phyloP scores from a whole-genome alignment of 192 early-diverging fungal species.

The Backusella luteola region DNA sequence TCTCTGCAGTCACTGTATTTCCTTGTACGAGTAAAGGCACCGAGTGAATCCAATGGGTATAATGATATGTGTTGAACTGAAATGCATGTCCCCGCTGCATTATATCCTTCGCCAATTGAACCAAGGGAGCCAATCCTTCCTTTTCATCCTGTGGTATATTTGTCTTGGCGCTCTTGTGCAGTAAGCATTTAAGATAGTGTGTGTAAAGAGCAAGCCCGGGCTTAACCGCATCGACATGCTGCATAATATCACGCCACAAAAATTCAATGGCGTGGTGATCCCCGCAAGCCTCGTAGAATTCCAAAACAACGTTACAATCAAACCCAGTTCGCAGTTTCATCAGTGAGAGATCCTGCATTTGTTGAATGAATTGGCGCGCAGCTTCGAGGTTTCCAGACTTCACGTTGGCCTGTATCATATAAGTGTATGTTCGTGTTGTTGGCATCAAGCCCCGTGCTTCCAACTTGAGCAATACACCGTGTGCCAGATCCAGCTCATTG shows the following conservation, averaged over 20 bases:
- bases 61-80: neutral
- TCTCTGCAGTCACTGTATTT: conserved; percentile 5
- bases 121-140: neutral
- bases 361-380: conserved; percentile 10
- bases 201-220: conserved; percentile 20
- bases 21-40: neutral
- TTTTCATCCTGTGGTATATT: neutral
- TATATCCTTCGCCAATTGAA: neutral
- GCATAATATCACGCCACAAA: conserved; percentile 33
- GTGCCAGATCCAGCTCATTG: conserved; percentile 10
- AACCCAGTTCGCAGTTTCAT: conserved; percentile 16
- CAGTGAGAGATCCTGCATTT: conserved; percentile 24
- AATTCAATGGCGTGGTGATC: conserved; percentile 34
- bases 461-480: conserved; percentile 1
- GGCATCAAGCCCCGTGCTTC: conserved; percentile 11
- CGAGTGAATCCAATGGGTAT: conserved; percentile 1
- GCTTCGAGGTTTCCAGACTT: neutral
- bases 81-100: neutral
- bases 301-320: conserved; percentile 28
- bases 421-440: conserved; percentile 31
- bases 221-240: conserved; percentile 20
- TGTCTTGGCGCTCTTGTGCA: neutral
- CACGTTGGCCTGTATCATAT: conserved; percentile 28
- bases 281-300: conserved; percentile 10
- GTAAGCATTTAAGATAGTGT: neutral